Evolutionary conservation across 2,329 filamentous ascomycete genomes (phyloP).

Genomic region (Trichoderma brevicompactum): DNA sequence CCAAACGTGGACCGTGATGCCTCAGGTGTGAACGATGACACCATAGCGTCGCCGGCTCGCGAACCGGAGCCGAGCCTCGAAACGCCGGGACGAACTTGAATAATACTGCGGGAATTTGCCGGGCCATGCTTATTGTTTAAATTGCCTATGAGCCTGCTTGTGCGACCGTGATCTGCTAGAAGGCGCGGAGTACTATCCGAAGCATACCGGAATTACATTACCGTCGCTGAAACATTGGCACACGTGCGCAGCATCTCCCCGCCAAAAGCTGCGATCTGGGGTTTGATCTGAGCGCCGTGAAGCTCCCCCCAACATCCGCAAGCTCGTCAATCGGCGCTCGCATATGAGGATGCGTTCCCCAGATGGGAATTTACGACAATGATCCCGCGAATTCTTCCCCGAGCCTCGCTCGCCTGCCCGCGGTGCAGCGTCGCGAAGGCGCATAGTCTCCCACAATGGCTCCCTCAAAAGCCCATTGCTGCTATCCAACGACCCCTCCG

Average conservation of each 20-base stretch:
- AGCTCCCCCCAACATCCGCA: constrained; percentile 1
- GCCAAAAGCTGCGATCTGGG: constrained; percentile 1
- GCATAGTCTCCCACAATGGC: constrained; percentile 39
- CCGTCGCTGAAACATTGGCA: neutral
- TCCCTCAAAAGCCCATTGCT: constrained; percentile 36
- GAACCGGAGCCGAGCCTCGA: constrained; percentile 25
- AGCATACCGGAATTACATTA: neutral
- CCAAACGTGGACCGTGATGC: constrained; percentile 18
- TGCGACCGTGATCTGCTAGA: neutral
- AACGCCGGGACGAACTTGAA: neutral
- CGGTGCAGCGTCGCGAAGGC: constrained; percentile 38
- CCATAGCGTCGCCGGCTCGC: constrained; percentile 28
- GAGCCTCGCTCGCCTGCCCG: constrained; percentile 41
- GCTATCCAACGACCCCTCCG: constrained; percentile 38
- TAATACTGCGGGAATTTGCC: constrained; percentile 23
- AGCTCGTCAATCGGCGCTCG: constrained; percentile 1
- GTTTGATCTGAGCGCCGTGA: neutral
- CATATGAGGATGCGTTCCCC: constrained; percentile 36
- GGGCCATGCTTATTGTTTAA: neutral
- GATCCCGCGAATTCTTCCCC: constrained; percentile 44
- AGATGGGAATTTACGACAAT: constrained; percentile 39
- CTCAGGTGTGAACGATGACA: constrained; percentile 30
- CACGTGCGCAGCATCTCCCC: constrained; percentile 20
- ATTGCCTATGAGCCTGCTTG: neutral
- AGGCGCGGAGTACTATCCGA: neutral